Percentiles rank a stretch among this genome's conserved stretches.
Evolutionary conservation across 768 basidiomycete species (phyloP).

Genomic region (Tulasnella sp.): DNA sequence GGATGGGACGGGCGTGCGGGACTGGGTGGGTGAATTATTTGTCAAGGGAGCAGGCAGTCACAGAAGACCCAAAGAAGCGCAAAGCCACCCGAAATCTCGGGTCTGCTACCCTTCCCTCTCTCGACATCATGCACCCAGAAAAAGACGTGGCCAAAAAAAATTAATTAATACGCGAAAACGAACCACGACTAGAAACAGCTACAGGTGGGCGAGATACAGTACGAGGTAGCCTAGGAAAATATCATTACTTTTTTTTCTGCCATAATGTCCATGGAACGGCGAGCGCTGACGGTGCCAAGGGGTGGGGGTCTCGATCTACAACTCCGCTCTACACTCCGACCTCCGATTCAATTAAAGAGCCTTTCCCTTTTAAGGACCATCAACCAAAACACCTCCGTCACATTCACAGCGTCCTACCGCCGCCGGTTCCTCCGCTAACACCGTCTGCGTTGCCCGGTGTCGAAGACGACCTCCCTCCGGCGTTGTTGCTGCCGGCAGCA

Average conservation of each 20-base stretch:
- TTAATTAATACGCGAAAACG: not conserved
- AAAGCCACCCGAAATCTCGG: not conserved
- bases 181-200: not conserved
- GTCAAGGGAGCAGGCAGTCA: slow-evolving; percentile 11
- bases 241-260: not conserved
- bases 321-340: not conserved
- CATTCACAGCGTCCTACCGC: slow-evolving; percentile 15
- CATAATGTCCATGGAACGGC: not conserved
- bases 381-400: not conserved
- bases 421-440: not conserved
- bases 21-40: slow-evolving; percentile 13
- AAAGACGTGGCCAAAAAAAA: slow-evolving; percentile 8
- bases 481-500: not conserved
- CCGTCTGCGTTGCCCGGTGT: slow-evolving; percentile 18
- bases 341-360: not conserved
- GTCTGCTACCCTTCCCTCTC: not conserved
- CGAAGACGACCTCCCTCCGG: not conserved
- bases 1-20: not conserved
- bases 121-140: not conserved
- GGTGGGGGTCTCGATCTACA: not conserved
- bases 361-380: slow-evolving; percentile 20
- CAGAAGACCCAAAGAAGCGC: slow-evolving; percentile 5
- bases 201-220: not conserved
- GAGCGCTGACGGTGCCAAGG: not conserved
- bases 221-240: not conserved